phyloP scores from a whole-genome alignment of 805 yeast species.

The Cyberlindnera amylophila region DNA sequence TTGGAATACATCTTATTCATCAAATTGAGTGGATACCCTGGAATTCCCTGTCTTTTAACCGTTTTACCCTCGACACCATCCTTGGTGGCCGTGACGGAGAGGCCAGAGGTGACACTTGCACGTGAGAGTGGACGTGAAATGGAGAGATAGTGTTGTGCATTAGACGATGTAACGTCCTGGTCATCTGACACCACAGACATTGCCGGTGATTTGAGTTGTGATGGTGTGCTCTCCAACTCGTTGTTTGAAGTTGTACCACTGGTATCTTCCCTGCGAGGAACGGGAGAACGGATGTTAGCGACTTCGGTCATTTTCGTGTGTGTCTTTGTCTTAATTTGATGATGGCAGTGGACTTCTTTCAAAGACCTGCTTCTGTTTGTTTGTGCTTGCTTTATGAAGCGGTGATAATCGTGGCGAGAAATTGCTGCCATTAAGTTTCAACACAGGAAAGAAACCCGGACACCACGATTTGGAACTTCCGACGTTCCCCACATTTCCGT shows the following conservation, averaged over 20 bases:
- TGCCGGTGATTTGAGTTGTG: conserved; percentile 11
- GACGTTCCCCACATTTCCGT: no score
- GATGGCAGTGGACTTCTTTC: no score
- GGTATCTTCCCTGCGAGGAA: conserved; percentile 3
- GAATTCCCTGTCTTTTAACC: conserved; percentile 42
- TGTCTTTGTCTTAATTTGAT: background rate
- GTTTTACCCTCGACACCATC: conserved; percentile 69
- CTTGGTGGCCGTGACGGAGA: conserved; percentile 72
- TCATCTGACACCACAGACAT: conserved; percentile 12
- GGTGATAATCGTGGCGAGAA: no score
- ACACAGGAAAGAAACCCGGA: no score
- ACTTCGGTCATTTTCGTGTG: conserved; percentile 11
- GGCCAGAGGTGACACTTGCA: conserved; percentile 58
- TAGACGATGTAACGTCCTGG: conserved; percentile 5
- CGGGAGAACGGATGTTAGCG: conserved; percentile 2
- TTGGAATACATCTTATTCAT: conserved; percentile 33
- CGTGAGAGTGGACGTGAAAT: conserved; percentile 58
- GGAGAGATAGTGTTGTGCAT: conserved; percentile 14
- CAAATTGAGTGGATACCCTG: conserved; percentile 35
- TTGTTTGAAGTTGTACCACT: background rate
- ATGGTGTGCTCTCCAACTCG: conserved; percentile 14
- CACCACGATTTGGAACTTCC: no score
- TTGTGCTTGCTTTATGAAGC: no score
- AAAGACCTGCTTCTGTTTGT: no score
- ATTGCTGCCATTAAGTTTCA: no score